phyloP scores from a whole-genome alignment of 1,284 basidiomycete genomes.

The Mycosarcoma mackinlayi region DNA sequence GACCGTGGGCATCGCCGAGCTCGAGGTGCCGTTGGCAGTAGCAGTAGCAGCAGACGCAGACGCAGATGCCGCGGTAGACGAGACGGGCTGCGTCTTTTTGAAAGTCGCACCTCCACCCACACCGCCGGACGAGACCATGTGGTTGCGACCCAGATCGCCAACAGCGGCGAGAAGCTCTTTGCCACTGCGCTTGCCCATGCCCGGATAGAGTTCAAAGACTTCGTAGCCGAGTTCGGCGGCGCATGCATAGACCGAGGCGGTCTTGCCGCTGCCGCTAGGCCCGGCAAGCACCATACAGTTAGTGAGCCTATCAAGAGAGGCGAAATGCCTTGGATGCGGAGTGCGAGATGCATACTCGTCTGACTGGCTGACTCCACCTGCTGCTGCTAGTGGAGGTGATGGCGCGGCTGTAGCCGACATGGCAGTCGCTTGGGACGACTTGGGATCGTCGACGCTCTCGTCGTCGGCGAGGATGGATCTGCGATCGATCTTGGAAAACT shows the following conservation, averaged over 20 bases:
- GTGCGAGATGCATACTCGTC: neutral
- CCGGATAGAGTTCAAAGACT: constrained; percentile 97
- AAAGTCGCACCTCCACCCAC: constrained; percentile 47
- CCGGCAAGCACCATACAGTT: constrained; percentile 76
- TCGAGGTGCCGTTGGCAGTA: neutral
- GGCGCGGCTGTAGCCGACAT: neutral
- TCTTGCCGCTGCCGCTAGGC: constrained; percentile 70
- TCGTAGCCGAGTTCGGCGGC: constrained; percentile 83
- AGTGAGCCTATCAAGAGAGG: constrained; percentile 30
- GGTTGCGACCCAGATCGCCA: constrained; percentile 90
- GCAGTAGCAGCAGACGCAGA: neutral
- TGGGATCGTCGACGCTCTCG: constrained; percentile 2
- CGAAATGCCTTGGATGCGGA: neutral
- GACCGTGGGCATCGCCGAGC: constrained; percentile 60
- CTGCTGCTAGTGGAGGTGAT: neutral
- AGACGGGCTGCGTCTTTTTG: neutral
- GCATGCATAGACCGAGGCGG: constrained; percentile 64
- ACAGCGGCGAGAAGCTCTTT: constrained; percentile 82
- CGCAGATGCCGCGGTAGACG: neutral
- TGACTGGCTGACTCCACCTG: neutral
- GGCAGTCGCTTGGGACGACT: constrained; percentile 5
- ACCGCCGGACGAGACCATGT: constrained; percentile 63
- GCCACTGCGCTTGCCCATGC: constrained; percentile 81
- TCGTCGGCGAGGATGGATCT: neutral
- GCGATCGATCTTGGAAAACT: constrained; percentile 34